Conservation (phyloP, 768 basidiomycete species). For the Lentinula guzmanii region DNA sequence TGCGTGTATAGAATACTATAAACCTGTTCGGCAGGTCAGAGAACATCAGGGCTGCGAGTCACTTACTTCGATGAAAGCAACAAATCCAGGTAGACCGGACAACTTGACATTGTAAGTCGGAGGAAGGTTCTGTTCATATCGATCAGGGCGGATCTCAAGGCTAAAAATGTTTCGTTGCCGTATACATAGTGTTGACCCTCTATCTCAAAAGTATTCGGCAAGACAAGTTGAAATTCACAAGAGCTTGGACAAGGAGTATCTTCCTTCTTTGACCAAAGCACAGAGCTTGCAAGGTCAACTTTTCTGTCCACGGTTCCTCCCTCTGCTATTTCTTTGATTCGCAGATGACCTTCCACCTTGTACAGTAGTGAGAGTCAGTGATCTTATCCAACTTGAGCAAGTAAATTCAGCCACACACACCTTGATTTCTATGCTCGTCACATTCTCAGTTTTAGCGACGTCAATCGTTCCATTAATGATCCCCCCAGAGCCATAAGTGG, state of each 20-base stretch:
- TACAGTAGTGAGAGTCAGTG: neutral
- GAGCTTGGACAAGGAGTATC: conserved; percentile 43
- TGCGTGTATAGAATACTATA: conserved; percentile 54
- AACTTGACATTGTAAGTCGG: conserved; percentile 66
- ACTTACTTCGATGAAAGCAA: conserved; percentile 47
- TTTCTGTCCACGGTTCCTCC: conserved; percentile 51
- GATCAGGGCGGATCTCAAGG: neutral
- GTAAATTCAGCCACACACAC: conserved; percentile 22
- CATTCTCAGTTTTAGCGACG: conserved; percentile 45
- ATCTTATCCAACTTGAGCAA: neutral
- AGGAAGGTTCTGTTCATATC: conserved; percentile 48
- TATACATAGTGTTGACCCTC: conserved; percentile 56
- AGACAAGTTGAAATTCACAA: conserved; percentile 45
- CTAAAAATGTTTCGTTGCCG: conserved; percentile 8
- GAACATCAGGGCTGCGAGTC: neutral
- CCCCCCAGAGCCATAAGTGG: conserved; percentile 49
- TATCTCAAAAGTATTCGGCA: conserved; percentile 55
- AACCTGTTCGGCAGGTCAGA: neutral
- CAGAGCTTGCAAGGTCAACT: conserved; percentile 43
- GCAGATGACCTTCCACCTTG: conserved; percentile 58
- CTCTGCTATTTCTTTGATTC: conserved; percentile 58
- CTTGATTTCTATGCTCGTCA: conserved; percentile 61
- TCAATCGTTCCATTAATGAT: conserved; percentile 52
- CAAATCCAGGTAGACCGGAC: conserved; percentile 67
- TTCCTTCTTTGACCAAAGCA: conserved; percentile 54